Conservation (phyloP, 108 stramenopile species). For the Skeletonema potamos region DNA sequence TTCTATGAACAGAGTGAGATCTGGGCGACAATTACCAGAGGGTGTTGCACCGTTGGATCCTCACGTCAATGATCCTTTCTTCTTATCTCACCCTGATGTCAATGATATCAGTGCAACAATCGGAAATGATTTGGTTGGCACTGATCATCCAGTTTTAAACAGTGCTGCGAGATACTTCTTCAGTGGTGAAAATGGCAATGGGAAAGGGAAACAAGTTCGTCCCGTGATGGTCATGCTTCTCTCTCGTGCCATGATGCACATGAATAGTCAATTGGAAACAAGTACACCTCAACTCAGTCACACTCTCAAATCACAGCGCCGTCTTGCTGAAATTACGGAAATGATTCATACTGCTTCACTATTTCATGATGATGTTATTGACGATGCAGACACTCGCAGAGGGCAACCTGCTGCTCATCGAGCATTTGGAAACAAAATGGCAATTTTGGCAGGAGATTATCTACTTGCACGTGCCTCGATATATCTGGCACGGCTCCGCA, state of each 20-base stretch:
- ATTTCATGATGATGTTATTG: slow-evolving; percentile 99
- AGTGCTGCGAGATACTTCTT: slow-evolving; percentile 86
- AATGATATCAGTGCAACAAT: slow-evolving; percentile 74
- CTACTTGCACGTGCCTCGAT: slow-evolving; percentile 95
- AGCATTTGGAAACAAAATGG: slow-evolving; percentile 98
- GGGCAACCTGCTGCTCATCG: slow-evolving; percentile 90
- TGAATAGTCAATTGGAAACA: slow-evolving; percentile 7
- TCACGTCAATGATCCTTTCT: slow-evolving; percentile 67
- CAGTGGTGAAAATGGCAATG: slow-evolving; percentile 63
- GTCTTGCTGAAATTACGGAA: slow-evolving; percentile 98
- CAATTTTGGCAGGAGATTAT: slow-evolving; percentile 98
- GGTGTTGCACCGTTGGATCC: slow-evolving; percentile 44
- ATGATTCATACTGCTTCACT: slow-evolving; percentile 98
- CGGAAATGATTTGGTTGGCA: slow-evolving; percentile 76
- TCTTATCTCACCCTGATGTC: slow-evolving; percentile 61
- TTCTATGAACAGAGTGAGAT: slow-evolving; percentile 14
- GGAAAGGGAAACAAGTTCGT: slow-evolving; percentile 75
- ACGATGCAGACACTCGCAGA: slow-evolving; percentile 92
- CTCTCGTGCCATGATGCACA: slow-evolving; percentile 65
- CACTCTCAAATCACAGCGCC: slow-evolving; percentile 74
- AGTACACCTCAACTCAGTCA: slow-evolving; percentile 10
- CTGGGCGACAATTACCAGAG: slow-evolving; percentile 57
- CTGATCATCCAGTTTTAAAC: slow-evolving; percentile 82
- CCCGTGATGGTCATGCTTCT: slow-evolving; percentile 88
- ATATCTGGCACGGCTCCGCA: slow-evolving; percentile 89